These are phyloP conservation scores for Penicillium crystallinum DNA, from an alignment of 495 filamentous ascomycete genomes.

Conservation along the genomic window DNA sequence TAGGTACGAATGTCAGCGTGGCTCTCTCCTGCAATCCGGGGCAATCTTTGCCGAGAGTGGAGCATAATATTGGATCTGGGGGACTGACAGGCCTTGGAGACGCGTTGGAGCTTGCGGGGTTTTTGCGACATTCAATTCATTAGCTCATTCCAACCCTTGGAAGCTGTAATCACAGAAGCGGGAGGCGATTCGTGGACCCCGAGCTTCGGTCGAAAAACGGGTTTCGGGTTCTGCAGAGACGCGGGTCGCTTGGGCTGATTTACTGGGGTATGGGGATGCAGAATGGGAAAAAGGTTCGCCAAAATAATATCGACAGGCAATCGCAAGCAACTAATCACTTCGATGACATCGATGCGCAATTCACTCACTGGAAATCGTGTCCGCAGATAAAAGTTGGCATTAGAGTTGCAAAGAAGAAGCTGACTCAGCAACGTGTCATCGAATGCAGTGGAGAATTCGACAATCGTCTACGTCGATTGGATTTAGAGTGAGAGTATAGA, in stretches of 20 bases:
- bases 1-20: slow-evolving; percentile 4
- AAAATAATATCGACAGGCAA: background rate
- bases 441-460: background rate
- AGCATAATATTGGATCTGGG: slow-evolving; percentile 6
- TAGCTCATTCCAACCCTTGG: slow-evolving; percentile 8
- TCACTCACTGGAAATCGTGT: background rate
- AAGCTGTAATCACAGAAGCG: background rate
- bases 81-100: slow-evolving; percentile 29
- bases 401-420: slow-evolving; percentile 2
- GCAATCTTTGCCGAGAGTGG: slow-evolving; percentile 9
- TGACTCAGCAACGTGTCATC: slow-evolving; percentile 22
- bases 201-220: slow-evolving; percentile 3
- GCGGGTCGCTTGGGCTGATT: slow-evolving; percentile 1
- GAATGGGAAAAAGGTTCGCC: slow-evolving; percentile 13
- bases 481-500: too few relatives aligned
- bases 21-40: background rate
- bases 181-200: slow-evolving; percentile 5
- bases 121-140: slow-evolving; percentile 28
- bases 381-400: slow-evolving; percentile 5
- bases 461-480: background rate
- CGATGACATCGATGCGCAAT: background rate
- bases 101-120: slow-evolving; percentile 30
- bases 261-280: background rate
- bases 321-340: background rate
- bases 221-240: slow-evolving; percentile 3